Percentiles rank a stretch among this genome's conserved stretches.
phyloP scores from a whole-genome alignment of 1,284 basidiomycete genomes.

The Melampsora occidentalis region DNA sequence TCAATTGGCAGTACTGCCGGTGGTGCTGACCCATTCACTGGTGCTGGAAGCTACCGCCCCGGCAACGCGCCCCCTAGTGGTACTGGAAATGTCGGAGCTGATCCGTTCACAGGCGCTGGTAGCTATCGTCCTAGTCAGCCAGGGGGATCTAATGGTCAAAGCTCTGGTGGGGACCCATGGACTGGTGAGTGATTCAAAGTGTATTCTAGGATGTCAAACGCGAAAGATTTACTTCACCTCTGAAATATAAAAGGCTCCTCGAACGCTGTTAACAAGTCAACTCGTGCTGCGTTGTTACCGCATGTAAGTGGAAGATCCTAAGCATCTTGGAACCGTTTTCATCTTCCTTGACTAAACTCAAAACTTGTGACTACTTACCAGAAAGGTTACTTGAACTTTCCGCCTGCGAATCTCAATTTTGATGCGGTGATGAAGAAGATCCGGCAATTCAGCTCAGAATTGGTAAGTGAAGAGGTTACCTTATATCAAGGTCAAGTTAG shows the following conservation, averaged over 20 bases:
- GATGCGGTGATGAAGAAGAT: conserved; percentile 26
- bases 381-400: conserved; percentile 36
- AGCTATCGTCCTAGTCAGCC: conserved; percentile 20
- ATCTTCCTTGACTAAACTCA: not conserved
- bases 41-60: conserved; percentile 33
- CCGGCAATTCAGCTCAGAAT: conserved; percentile 27
- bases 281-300: not conserved
- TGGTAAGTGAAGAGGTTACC: conserved; percentile 11
- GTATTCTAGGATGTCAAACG: not conserved
- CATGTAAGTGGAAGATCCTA: conserved; percentile 15
- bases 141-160: no score
- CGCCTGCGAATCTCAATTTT: conserved; percentile 31
- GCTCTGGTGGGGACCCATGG: not conserved
- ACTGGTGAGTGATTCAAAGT: conserved; percentile 17
- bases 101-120: conserved; percentile 32
- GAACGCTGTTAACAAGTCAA: no score
- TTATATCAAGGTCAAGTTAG: no score
- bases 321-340: not conserved
- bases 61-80: not conserved
- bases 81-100: conserved; percentile 16
- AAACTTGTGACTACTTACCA: not conserved
- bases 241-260: not conserved
- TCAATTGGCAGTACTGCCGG: conserved; percentile 20
- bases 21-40: conserved; percentile 38
- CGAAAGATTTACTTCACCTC: not conserved